Conservation (phyloP, 2,329 filamentous ascomycete genomes). For the Ceratocystis diversiconidia region DNA sequence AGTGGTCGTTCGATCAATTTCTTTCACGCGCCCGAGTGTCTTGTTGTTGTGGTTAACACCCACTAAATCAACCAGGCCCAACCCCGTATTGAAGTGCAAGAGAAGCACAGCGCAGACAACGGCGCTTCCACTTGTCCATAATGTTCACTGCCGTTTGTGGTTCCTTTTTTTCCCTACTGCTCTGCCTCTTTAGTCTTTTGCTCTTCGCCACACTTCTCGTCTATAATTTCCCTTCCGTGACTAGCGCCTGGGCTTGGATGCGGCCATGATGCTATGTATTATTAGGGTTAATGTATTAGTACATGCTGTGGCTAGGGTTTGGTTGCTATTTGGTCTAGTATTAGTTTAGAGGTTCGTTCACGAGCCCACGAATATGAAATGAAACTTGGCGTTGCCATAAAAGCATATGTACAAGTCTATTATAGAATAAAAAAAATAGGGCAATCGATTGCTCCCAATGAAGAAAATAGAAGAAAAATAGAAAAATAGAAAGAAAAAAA, state of each 20-base stretch:
- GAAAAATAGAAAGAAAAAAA: neutral
- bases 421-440: neutral
- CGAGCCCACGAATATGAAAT: too few relatives aligned
- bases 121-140: neutral
- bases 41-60: neutral
- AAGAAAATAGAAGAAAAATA: neutral
- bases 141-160: neutral
- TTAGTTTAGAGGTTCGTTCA: too few relatives aligned
- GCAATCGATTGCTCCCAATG: neutral
- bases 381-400: too few relatives aligned
- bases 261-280: neutral
- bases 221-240: neutral
- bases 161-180: neutral
- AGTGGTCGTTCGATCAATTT: neutral
- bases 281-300: neutral
- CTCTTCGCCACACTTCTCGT: neutral
- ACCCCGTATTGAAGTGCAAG: neutral
- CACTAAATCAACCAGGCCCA: neutral
- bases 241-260: neutral
- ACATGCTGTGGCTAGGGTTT: neutral
- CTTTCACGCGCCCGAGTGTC: conserved; percentile 2
- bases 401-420: conserved; percentile 1
- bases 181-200: neutral
- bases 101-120: neutral
- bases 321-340: too few relatives aligned